Percentiles rank a stretch among this genome's conserved stretches.
Evolutionary conservation across 1,139 yeast genomes (phyloP).

Genomic region (Pichia sp.): DNA sequence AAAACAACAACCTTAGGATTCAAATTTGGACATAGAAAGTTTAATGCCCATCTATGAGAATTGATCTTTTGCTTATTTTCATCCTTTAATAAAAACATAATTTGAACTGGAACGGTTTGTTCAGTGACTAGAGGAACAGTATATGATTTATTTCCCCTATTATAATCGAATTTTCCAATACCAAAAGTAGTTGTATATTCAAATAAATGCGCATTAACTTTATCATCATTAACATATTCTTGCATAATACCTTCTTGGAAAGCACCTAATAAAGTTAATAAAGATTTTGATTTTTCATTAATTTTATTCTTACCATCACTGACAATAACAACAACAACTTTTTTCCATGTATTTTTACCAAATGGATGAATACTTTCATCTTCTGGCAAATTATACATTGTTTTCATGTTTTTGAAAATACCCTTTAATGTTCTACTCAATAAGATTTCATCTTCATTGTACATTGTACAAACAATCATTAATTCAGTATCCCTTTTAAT

Average conservation of each 20-base stretch:
- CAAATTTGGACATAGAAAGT: constrained; percentile 65
- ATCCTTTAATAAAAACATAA: constrained; percentile 71
- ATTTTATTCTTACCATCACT: constrained; percentile 70
- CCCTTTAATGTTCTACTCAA: constrained; percentile 72
- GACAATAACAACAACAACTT: constrained; percentile 65
- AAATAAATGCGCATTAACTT: constrained; percentile 68
- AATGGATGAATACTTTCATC: constrained; percentile 52
- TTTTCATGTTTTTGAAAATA: constrained; percentile 74
- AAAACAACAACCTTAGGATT: constrained; percentile 66
- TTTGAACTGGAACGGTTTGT: constrained; percentile 63
- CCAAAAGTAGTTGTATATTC: constrained; percentile 78
- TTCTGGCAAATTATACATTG: constrained; percentile 56
- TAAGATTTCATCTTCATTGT: constrained; percentile 71
- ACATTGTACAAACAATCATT: constrained; percentile 71
- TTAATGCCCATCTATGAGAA: constrained; percentile 82
- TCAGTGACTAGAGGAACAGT: constrained; percentile 45
- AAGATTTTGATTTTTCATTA: constrained; percentile 55
- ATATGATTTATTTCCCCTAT: constrained; percentile 37
- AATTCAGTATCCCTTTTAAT: constrained; percentile 67
- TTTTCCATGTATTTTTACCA: constrained; percentile 80
- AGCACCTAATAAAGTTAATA: constrained; percentile 65
- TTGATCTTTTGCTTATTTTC: constrained; percentile 71
- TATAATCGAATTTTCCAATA: constrained; percentile 36
- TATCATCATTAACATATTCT: constrained; percentile 61
- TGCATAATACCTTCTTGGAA: constrained; percentile 81